These are phyloP conservation scores for Prosopis cineraria DNA, from an alignment of 306 rosid species.

Conservation along the genomic window DNA sequence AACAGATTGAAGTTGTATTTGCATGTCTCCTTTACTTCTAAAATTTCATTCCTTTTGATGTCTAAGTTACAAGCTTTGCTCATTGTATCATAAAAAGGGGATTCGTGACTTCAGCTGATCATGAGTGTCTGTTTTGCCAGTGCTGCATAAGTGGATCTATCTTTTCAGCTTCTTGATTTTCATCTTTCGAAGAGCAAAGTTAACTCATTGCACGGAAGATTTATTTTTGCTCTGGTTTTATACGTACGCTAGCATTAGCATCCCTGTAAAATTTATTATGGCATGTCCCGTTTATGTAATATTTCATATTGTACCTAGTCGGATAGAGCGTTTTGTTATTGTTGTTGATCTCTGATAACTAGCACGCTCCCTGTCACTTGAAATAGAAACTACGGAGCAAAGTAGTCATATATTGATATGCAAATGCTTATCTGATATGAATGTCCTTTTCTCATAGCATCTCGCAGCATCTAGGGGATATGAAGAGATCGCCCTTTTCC, in stretches of 20 bases:
- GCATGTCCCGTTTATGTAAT: background rate
- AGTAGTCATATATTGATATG: background rate
- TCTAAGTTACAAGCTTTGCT: background rate
- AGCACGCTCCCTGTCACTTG: background rate
- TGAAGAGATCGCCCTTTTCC: conserved; percentile 69
- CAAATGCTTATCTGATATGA: conserved; percentile 29
- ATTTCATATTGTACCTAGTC: background rate
- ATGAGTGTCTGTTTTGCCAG: background rate
- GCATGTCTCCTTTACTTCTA: background rate
- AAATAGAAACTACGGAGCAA: background rate
- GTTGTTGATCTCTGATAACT: background rate
- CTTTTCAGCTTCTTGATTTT: background rate
- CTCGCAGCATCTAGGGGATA: conserved; percentile 88
- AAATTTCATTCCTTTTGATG: background rate
- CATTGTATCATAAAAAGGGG: background rate
- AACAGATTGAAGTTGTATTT: background rate
- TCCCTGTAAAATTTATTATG: background rate
- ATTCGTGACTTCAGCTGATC: background rate
- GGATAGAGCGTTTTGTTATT: too few relatives aligned
- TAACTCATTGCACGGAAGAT: background rate
- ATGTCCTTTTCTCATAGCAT: conserved; percentile 55
- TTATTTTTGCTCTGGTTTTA: background rate
- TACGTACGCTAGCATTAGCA: background rate
- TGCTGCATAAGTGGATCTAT: background rate
- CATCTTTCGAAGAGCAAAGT: background rate